Evolutionary conservation across 2,329 filamentous ascomycete species (phyloP).

Genomic region (Aspergillus sp.): DNA sequence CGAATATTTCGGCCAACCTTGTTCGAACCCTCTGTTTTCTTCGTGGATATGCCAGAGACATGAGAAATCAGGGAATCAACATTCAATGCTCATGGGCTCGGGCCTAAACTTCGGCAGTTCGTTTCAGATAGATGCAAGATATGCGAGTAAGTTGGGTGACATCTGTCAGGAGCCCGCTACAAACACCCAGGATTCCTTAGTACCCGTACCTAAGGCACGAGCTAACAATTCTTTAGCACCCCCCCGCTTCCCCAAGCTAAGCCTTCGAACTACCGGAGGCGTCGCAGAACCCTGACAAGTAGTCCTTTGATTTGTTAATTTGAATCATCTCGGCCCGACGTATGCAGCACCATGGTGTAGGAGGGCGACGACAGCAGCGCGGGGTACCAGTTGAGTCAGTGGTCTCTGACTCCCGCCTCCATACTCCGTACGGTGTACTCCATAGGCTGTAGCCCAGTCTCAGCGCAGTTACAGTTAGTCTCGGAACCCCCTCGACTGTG

Average conservation of each 20-base stretch:
- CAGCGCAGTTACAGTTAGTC: too few species aligned
- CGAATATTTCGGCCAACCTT: not conserved
- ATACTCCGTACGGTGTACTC: too few species aligned
- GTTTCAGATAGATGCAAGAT: not conserved
- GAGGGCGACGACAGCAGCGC: too few species aligned
- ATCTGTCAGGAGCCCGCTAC: not conserved
- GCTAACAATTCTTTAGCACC: not conserved
- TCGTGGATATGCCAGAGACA: not conserved
- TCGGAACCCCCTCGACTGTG: too few species aligned
- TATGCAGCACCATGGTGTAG: too few species aligned
- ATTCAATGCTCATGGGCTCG: not conserved
- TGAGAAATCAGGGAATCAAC: not conserved
- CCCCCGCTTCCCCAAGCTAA: too few species aligned
- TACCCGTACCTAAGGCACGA: too few species aligned
- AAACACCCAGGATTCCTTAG: not conserved
- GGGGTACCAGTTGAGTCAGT: not conserved
- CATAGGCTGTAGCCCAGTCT: too few species aligned
- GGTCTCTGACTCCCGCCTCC: not conserved
- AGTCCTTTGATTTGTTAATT: too few species aligned
- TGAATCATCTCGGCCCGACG: too few species aligned
- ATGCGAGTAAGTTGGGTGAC: not conserved
- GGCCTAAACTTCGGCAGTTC: not conserved
- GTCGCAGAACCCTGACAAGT: too few species aligned
- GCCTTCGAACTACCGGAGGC: too few species aligned
- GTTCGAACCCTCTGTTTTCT: not conserved